Evolutionary conservation across 305 asterid species (phyloP).

Genomic region (Ilex paraguariensis): DNA sequence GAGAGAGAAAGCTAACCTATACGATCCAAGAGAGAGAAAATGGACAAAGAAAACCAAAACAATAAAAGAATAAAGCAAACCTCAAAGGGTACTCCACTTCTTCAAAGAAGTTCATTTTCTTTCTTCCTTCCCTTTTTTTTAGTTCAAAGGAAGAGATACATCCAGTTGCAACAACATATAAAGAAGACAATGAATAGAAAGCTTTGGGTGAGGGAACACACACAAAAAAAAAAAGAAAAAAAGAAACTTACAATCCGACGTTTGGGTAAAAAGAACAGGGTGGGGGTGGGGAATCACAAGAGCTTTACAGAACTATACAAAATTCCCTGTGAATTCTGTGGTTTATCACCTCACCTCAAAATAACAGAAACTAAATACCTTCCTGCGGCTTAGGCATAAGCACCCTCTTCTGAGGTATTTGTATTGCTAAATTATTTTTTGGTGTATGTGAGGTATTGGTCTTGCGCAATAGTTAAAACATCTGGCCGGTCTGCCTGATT

Average conservation of each 20-base stretch:
- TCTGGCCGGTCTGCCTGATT: slow-evolving; percentile 95
- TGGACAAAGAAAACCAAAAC: too few relatives aligned
- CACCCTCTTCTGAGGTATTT: too few relatives aligned
- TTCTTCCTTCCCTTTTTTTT: too few relatives aligned
- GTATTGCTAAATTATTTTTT: slow-evolving; percentile 47
- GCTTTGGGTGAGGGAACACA: background rate
- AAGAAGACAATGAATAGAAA: too few relatives aligned
- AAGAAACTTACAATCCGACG: background rate
- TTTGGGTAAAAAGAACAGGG: slow-evolving; percentile 4
- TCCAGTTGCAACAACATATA: too few relatives aligned
- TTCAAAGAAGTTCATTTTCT: too few relatives aligned
- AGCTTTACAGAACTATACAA: slow-evolving; percentile 41
- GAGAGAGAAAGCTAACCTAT: too few relatives aligned
- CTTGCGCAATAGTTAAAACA: slow-evolving; percentile 75
- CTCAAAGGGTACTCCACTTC: too few relatives aligned
- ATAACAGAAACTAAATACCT: background rate
- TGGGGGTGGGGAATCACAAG: slow-evolving; percentile 17
- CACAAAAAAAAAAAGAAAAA: too few relatives aligned
- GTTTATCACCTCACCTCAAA: slow-evolving; percentile 15
- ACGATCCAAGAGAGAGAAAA: too few relatives aligned
- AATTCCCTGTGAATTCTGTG: slow-evolving; percentile 23
- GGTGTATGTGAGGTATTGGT: slow-evolving; percentile 68
- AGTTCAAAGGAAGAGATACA: too few relatives aligned
- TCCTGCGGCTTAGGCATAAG: background rate
- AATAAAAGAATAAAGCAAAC: too few relatives aligned